phyloP scores from a whole-genome alignment of 352 stramenopile genomes.

The Phytophthora tubulina region DNA sequence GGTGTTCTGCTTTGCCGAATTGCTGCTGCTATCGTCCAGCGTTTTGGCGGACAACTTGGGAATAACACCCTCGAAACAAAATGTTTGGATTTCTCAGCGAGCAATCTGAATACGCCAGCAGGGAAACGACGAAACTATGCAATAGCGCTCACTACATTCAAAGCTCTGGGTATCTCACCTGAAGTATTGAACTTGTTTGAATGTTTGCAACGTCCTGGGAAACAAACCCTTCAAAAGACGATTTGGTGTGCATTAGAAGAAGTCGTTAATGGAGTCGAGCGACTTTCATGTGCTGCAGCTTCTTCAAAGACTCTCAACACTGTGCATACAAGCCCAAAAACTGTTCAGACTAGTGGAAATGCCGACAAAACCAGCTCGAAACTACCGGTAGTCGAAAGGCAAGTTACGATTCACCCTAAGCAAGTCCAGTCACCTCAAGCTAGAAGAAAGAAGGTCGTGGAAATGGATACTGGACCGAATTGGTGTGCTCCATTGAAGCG shows the following conservation, averaged over 20 bases:
- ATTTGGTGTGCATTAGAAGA: constrained; percentile 32
- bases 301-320: background rate
- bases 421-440: background rate
- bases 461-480: background rate
- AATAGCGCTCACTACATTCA: constrained; percentile 26
- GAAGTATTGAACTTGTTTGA: constrained; percentile 20
- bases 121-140: constrained; percentile 28
- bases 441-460: background rate
- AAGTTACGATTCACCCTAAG: background rate
- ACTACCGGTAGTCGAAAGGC: background rate
- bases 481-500: constrained; percentile 25
- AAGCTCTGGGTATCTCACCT: constrained; percentile 19
- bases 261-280: constrained; percentile 14
- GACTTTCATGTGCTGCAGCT: background rate
- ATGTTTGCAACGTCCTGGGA: constrained; percentile 17
- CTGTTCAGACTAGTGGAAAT: background rate
- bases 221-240: constrained; percentile 1
- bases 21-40: constrained; percentile 30
- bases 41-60: constrained; percentile 13
- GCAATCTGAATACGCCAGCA: constrained; percentile 12
- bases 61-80: background rate
- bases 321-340: background rate
- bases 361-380: background rate
- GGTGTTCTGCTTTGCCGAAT: constrained; percentile 55
- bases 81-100: background rate